These are phyloP conservation scores for Coccomyxa sp. DNA, from an alignment of 139 green algal species.

Conservation along the genomic window DNA sequence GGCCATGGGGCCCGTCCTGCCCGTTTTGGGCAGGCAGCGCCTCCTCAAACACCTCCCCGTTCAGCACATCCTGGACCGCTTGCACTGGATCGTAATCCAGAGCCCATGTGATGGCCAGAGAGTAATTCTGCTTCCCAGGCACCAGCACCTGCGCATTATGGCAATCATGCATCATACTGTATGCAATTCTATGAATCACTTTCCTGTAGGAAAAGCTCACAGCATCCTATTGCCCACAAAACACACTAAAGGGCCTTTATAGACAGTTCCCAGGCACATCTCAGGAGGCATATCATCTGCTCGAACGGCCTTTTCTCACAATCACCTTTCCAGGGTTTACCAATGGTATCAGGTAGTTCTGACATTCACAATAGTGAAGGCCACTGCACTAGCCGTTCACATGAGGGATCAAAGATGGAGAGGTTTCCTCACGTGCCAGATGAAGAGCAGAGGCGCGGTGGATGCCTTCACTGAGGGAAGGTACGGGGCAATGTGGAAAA, in stretches of 20 bases:
- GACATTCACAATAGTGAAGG: not conserved
- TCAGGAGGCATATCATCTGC: not conserved
- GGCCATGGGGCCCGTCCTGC: not conserved
- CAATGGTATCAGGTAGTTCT: not conserved
- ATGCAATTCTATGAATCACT: too few species aligned
- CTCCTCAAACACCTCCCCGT: not conserved
- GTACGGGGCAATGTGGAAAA: conserved; percentile 35
- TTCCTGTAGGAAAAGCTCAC: too few species aligned
- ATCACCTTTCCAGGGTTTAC: not conserved
- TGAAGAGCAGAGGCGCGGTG: conserved; percentile 19
- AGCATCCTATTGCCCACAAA: too few species aligned
- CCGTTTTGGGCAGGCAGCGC: too few species aligned
- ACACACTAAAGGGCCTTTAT: too few species aligned
- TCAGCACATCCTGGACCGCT: not conserved
- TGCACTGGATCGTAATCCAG: conserved; percentile 11
- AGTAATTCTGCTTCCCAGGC: conserved; percentile 15
- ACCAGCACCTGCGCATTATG: conserved; percentile 25
- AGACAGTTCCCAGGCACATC: not conserved
- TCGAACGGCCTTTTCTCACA: not conserved
- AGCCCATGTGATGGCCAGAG: conserved; percentile 12
- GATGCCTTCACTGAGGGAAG: conserved; percentile 33
- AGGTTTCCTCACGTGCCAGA: conserved; percentile 12
- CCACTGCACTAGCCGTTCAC: not conserved
- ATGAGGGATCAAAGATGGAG: not conserved
- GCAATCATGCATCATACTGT: too few species aligned